Base-by-base conservation (phyloP, 2,329 filamentous ascomycete genomes). In the Colletotrichum salicis region DNA sequence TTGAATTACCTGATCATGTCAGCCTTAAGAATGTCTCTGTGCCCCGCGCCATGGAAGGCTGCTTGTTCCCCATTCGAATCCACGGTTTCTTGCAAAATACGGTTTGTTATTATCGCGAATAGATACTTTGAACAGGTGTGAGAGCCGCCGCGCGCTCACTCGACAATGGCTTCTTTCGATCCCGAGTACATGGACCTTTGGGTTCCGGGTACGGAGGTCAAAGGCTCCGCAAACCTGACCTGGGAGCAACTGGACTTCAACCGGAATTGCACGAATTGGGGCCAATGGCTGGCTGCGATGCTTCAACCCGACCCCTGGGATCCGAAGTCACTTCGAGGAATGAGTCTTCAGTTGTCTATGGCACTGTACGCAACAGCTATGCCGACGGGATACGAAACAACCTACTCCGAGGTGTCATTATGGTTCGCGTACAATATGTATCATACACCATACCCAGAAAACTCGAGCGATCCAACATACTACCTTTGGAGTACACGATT, bases 361-460 rank as follows among this genome's bases (percentile, higher is more conserved):
- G 1, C 37, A 2, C 52, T 65, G 12, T 72, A 71, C 13, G 27
- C 55, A 6, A 35, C 55, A 24, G 55, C 70, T n/a, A 33, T 65
- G 8, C 65, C 70, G 1, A 11, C 22, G 1, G 45, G 45, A 2
- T 59, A 70, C 54, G n/a, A 48, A 5, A 66, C 70, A 2, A 68
- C 56, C 13, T 72, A 37, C 33, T 48, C 54, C 3, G 67, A 70
- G 1, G 67, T 70, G 12, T 52, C 48, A 27, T 58, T 11, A 11
- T 72, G 61, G 56, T 72, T 72, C 37, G 57, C 67, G 27, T 72
- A 72, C 61, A 71, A 72, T 27, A 71, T 67, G 59, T 59, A 66
- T 22, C 67, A 72, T 19, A 72, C 70, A 5, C 60, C 61, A 6
- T 31, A 62, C n/a, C 61, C 61, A 1, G 51, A 31, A 27, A 61